These are phyloP conservation scores for Crataegus laevigata DNA, from an alignment of 306 rosid genomes.

Conservation along the genomic window DNA sequence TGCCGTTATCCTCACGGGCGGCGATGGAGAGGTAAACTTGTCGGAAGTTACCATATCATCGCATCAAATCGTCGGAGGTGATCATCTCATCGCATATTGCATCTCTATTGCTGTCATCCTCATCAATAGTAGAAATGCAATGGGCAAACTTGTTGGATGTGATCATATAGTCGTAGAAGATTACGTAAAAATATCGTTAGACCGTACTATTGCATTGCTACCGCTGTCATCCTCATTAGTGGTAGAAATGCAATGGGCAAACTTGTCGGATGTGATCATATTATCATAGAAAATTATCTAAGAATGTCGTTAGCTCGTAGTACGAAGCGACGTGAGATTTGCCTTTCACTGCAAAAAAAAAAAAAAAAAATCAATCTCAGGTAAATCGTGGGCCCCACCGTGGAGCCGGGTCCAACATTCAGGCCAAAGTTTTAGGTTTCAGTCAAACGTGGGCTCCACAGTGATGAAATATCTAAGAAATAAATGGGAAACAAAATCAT, in stretches of 20 bases:
- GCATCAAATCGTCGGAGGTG: background rate
- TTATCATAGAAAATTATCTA: no score
- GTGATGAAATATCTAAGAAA: background rate
- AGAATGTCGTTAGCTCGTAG: fast-evolving
- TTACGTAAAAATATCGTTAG: no score
- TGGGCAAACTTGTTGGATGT: no score
- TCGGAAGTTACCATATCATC: background rate
- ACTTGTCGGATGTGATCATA: no score
- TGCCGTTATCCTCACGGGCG: background rate
- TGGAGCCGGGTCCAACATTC: background rate
- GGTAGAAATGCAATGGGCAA: no score
- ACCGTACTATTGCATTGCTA: fast-evolving
- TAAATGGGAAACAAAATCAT: constrained; percentile 8
- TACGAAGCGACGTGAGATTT: no score
- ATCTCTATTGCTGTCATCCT: background rate
- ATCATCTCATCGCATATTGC: background rate
- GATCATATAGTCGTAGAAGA: no score
- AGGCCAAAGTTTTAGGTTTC: background rate
- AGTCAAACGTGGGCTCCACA: background rate
- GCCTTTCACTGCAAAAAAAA: no score
- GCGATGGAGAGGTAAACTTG: background rate
- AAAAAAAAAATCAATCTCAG: background rate
- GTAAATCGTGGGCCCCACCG: background rate
- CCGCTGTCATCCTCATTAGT: no score
- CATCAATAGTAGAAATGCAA: background rate